A percentile compares a stretch with the other conserved stretches of the same genome.
These are phyloP conservation scores for Excoecaria cochinchinensis DNA, from an alignment of 345 rosid genomes.

Conservation along the genomic window DNA sequence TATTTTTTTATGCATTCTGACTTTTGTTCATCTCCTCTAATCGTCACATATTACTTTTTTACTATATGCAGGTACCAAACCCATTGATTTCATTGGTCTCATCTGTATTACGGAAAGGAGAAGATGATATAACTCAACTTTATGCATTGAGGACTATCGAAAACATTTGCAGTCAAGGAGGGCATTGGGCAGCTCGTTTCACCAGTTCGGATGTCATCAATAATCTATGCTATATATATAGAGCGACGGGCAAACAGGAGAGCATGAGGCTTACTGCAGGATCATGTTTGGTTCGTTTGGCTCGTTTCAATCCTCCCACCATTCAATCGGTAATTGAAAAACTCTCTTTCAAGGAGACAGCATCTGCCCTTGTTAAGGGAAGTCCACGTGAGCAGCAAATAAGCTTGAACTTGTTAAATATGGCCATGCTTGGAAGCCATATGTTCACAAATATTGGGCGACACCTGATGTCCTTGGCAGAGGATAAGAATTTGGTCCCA, in stretches of 20 bases:
- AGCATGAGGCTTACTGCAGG: slow-evolving; percentile 96
- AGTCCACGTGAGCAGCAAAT: slow-evolving; percentile 91
- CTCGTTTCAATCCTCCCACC: slow-evolving; percentile 78
- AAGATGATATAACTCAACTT: slow-evolving; percentile 93
- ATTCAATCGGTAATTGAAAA: slow-evolving; percentile 75
- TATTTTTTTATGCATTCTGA: slow-evolving; percentile 8
- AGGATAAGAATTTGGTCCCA: slow-evolving; percentile 78
- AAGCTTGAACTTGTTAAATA: slow-evolving; percentile 77
- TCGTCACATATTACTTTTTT: slow-evolving; percentile 6
- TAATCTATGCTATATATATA: slow-evolving; percentile 82
- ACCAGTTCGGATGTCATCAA: slow-evolving; percentile 82
- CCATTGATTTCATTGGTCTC: slow-evolving; percentile 87
- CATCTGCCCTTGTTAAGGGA: slow-evolving; percentile 78
- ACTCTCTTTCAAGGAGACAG: slow-evolving; percentile 72
- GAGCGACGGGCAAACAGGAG: slow-evolving; percentile 90
- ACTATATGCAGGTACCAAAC: slow-evolving; percentile 75
- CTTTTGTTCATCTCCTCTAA: slow-evolving; percentile 1
- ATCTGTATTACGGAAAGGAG: slow-evolving; percentile 89
- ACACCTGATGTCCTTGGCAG: slow-evolving; percentile 61
- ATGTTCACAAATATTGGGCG: slow-evolving; percentile 68
- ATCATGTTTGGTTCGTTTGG: slow-evolving; percentile 93
- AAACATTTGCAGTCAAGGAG: slow-evolving; percentile 95
- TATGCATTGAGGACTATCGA: slow-evolving; percentile 94
- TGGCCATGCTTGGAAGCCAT: slow-evolving; percentile 85
- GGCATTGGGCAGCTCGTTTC: slow-evolving; percentile 81